A percentile compares a stretch with the other conserved stretches of the same genome.
Conservation (phyloP, 208 protist genomes). For the Kentomonas sorsogonicus region DNA sequence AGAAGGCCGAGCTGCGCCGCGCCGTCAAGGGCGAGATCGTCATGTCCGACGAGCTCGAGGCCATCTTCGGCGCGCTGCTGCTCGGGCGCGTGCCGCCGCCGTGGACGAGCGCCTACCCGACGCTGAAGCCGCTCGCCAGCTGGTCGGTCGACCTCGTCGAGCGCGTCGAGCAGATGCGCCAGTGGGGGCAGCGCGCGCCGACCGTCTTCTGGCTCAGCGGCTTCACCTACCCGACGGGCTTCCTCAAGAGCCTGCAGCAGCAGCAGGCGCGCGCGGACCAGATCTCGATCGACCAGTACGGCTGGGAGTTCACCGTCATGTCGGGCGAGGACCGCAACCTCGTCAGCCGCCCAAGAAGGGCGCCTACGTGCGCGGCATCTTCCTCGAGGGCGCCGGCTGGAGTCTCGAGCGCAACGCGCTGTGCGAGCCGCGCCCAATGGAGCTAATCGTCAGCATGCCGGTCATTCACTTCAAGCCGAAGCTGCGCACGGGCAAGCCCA, state of each 20-base stretch:
- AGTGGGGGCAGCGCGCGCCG: slow-evolving; percentile 91
- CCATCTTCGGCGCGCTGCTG: slow-evolving; percentile 89
- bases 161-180: slow-evolving; percentile 91
- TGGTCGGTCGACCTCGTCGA: slow-evolving; percentile 95
- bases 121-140: slow-evolving; percentile 94
- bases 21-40: slow-evolving; percentile 97
- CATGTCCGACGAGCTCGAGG: slow-evolving; percentile 96
- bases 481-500: slow-evolving; percentile 79
- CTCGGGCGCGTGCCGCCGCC: slow-evolving; percentile 89
- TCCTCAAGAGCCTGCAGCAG: slow-evolving; percentile 97
- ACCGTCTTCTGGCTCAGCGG: slow-evolving; percentile 97
- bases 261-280: slow-evolving; percentile 86
- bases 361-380: slow-evolving; percentile 95
- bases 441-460: slow-evolving; percentile 96
- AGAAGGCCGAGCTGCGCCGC: slow-evolving; percentile 89
- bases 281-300: slow-evolving; percentile 96
- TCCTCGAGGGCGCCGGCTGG: slow-evolving; percentile 97
- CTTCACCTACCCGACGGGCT: slow-evolving; percentile 98
- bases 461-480: slow-evolving; percentile 98
- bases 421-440: slow-evolving; percentile 94
- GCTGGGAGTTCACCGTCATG: slow-evolving; percentile 96
- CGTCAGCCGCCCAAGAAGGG: slow-evolving; percentile 91
- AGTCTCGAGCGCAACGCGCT: slow-evolving; percentile 83
- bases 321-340: slow-evolving; percentile 88
- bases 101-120: slow-evolving; percentile 96